Conservation (phyloP, 225 moss, liverwort and hornwort genomes). For the Antitrichia curtipendula region DNA sequence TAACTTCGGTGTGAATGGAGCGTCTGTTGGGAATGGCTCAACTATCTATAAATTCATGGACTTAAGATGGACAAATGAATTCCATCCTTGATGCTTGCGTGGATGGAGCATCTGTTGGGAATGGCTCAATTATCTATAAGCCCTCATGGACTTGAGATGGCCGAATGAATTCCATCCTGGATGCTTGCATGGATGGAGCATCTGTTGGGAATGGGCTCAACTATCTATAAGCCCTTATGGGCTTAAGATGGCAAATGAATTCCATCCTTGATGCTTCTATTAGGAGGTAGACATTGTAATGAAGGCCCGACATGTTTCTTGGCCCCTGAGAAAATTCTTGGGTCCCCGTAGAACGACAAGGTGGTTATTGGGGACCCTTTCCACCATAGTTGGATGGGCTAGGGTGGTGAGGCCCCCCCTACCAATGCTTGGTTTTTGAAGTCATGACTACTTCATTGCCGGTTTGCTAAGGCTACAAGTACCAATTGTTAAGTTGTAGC, state of each 20-base stretch:
- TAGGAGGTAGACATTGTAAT: neutral
- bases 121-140: neutral
- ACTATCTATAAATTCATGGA: no score
- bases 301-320: no score
- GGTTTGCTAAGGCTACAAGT: accelerated
- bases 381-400: no score
- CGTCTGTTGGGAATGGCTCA: no score
- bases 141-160: neutral
- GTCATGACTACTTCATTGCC: accelerated
- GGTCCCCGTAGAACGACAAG: no score
- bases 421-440: accelerated
- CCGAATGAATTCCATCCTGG: neutral
- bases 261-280: neutral
- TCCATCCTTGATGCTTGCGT: no score
- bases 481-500: neutral
- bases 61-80: no score
- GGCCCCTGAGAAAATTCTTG: accelerated
- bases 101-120: neutral
- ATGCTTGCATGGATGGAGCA: no score
- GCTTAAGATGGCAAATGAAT: neutral
- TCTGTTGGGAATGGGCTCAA: neutral
- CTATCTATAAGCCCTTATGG: neutral
- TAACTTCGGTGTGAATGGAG: neutral
- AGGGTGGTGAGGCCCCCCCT: no score
- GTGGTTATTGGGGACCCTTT: no score